A percentile compares a stretch with the other conserved stretches of the same genome.
phyloP scores from a whole-genome alignment of 225 moss, liverwort and hornwort species.

The Pseudoscleropodium purum region DNA sequence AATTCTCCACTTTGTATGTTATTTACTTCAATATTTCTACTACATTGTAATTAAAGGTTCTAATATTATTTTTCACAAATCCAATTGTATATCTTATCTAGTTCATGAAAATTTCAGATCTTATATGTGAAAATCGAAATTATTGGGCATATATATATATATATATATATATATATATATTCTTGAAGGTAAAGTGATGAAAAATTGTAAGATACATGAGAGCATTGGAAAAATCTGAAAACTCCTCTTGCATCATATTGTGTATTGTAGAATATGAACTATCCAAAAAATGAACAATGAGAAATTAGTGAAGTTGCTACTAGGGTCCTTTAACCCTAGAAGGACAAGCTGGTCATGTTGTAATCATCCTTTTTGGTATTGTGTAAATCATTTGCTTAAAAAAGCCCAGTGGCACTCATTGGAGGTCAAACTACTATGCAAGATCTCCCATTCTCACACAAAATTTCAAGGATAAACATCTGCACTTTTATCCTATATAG shows the following conservation, averaged over 20 bases:
- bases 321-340: rapidly evolving
- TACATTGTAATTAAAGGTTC: background rate
- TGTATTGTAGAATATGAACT: background rate
- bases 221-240: background rate
- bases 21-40: background rate
- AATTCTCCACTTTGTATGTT: background rate
- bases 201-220: background rate
- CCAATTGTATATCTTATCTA: background rate
- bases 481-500: no score
- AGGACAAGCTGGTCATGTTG: rapidly evolving
- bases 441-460: no score
- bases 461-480: no score
- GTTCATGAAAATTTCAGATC: background rate
- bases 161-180: no score
- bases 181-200: background rate
- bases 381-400: no score
- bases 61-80: background rate
- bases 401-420: no score
- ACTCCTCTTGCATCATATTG: background rate
- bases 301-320: background rate
- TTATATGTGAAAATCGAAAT: background rate
- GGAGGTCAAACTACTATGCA: no score
- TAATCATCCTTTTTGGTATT: no score
- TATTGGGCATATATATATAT: background rate
- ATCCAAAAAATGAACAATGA: background rate